Base-by-base conservation (phyloP, 2,329 filamentous ascomycete species). In the Lomentospora prolificans region DNA sequence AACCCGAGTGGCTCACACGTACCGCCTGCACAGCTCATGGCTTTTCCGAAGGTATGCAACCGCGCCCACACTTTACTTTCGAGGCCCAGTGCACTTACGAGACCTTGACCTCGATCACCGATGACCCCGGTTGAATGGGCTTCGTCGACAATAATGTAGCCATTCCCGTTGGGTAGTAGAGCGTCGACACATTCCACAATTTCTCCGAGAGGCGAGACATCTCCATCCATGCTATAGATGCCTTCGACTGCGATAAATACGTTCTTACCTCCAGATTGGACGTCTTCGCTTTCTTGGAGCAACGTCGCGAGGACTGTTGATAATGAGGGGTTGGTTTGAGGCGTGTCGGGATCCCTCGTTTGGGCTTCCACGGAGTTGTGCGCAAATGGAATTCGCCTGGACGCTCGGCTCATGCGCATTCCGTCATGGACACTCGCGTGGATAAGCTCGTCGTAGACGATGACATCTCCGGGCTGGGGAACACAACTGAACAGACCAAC, bases 191-290 rank as follows among this genome's bases (percentile, higher is more conserved):
- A 71, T 0, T 74, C 66, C 1, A 86, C 75, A 17, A 91, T 79
- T 4, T 82, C 75, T 9, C 64, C 62, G 9, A 94, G 70, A 0
- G 85, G 85, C 0, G 80, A 80, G 17, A 89, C 70, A 61, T 91
- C 87, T 0, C 89, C 89, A 55, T 92, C 88, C 89, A 94, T 94
- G 65, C 86, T 90, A 66, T 94, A 92, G 0, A 90, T 73, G 0
- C 78, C 80, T 61, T 90, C 86, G 0, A 89, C 74, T 0, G 81
- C 81, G n/a, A 90, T 66, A 60, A 90, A 87, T 2, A 89, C 75
- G 59, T 80, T 84, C 0, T 64, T 64, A 1, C 64, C 57, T 0
- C 79, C 78, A 0, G 59, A 53, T 0, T 48, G 48, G 0, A 80
- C 54, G 50, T 55, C 55, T 0, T 56, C 58, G 14, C 72, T 68